phyloP scores from a whole-genome alignment of 208 protist species.

The Trypanosomatidae sp. region DNA sequence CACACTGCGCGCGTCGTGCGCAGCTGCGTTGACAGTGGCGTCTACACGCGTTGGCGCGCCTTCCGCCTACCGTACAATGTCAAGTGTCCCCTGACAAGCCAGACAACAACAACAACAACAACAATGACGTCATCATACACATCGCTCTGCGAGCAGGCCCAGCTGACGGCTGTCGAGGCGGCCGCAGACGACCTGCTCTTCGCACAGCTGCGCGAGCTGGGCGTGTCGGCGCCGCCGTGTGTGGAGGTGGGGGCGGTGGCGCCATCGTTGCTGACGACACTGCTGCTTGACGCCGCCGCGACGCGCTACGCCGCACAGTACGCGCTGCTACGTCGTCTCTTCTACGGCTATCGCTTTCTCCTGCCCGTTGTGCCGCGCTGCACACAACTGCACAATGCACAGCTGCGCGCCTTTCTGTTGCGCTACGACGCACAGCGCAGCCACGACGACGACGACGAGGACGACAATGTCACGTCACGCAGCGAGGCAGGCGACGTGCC shows the following conservation, averaged over 20 bases:
- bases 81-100: conserved; percentile 21
- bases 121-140: too few relatives aligned
- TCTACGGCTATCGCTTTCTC: conserved; percentile 36
- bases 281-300: conserved; percentile 7
- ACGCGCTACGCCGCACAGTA: conserved; percentile 11
- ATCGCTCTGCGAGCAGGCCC: too few relatives aligned
- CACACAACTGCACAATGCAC: conserved; percentile 13
- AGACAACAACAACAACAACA: too few relatives aligned
- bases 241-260: conserved; percentile 11
- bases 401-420: conserved; percentile 23
- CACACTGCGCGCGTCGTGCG: conserved; percentile 10
- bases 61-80: conserved; percentile 82
- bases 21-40: conserved; percentile 64
- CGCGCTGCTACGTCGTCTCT: conserved; percentile 20
- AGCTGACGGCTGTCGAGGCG: conserved; percentile 16
- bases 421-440: too few relatives aligned
- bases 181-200: conserved; percentile 34
- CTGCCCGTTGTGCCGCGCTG: conserved; percentile 44
- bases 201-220: conserved; percentile 11
- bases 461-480: too few relatives aligned
- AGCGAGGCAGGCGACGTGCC: too few relatives aligned
- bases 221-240: conserved; percentile 3
- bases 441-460: too few relatives aligned
- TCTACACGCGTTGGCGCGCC: conserved; percentile 76
- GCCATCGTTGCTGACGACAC: conserved; percentile 6